Percentiles rank a stretch among this genome's conserved stretches.
phyloP scores from a whole-genome alignment of 2,329 filamentous ascomycete genomes.

The Gliomastix tumulicola region DNA sequence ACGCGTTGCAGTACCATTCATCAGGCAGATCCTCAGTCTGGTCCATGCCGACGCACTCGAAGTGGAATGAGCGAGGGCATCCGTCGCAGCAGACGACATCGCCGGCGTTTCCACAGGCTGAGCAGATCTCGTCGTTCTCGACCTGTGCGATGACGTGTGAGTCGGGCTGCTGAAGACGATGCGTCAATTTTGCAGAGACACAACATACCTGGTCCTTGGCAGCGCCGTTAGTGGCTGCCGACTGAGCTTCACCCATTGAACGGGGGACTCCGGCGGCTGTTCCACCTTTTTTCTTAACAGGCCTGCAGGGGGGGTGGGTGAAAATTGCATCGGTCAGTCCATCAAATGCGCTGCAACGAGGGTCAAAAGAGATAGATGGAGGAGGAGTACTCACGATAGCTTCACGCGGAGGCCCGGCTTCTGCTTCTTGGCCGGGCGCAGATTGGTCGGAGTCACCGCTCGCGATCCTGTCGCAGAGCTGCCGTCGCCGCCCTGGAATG shows the following conservation, averaged over 20 bases:
- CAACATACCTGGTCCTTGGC: constrained; percentile 45
- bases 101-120: constrained; percentile 75
- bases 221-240: constrained; percentile 51
- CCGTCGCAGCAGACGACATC: constrained; percentile 90
- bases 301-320: constrained; percentile 37
- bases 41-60: constrained; percentile 79
- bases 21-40: constrained; percentile 60
- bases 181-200: constrained; percentile 6
- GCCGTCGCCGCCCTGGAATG: constrained; percentile 35
- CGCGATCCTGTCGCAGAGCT: constrained; percentile 46
- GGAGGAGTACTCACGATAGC: constrained; percentile 52
- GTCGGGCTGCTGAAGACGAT: too few species aligned
- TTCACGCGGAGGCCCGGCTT: constrained; percentile 59
- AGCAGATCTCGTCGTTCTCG: constrained; percentile 88
- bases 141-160: too few species aligned
- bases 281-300: constrained; percentile 64
- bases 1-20: constrained; percentile 81
- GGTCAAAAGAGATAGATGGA: constrained; percentile 3
- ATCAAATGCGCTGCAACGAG: not conserved
- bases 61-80: constrained; percentile 85
- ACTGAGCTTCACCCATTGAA: constrained; percentile 55
- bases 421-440: constrained; percentile 51
- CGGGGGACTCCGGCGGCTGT: constrained; percentile 63
- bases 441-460: constrained; percentile 48
- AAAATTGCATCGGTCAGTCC: not conserved